Evolutionary conservation across 2,329 filamentous ascomycete genomes (phyloP).

Genomic region (Golovinomyces cichoracearum): DNA sequence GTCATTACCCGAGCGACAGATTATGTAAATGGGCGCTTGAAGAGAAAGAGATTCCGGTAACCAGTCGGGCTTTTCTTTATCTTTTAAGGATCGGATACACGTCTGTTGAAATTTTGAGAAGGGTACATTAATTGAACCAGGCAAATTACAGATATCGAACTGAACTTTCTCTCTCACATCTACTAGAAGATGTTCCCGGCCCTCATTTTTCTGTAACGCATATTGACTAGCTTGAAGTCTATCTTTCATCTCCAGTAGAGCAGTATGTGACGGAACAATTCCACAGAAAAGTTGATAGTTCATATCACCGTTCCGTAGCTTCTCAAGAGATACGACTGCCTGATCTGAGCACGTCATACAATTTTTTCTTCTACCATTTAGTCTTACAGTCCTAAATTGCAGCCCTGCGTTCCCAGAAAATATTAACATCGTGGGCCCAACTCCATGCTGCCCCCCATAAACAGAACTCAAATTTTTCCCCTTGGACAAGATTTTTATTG

Average conservation of each 20-base stretch:
- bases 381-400: constrained; percentile 47
- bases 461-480: constrained; percentile 5
- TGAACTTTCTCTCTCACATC: constrained; percentile 72
- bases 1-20: constrained; percentile 55
- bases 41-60: constrained; percentile 17
- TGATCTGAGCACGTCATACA: constrained; percentile 53
- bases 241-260: constrained; percentile 33
- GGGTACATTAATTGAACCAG: constrained; percentile 50
- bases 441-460: constrained; percentile 8
- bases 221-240: constrained; percentile 42
- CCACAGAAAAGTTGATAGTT: constrained; percentile 82
- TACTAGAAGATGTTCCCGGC: constrained; percentile 31
- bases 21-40: constrained; percentile 36
- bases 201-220: constrained; percentile 8
- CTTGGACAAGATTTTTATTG: constrained; percentile 50
- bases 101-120: constrained; percentile 26
- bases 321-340: constrained; percentile 34
- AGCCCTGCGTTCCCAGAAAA: constrained; percentile 27
- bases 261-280: constrained; percentile 22
- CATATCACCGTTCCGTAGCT: constrained; percentile 36
- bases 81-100: not conserved
- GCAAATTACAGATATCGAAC: constrained; percentile 52
- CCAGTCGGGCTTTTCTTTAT: constrained; percentile 13
- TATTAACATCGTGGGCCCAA: constrained; percentile 16
- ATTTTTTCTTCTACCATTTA: constrained; percentile 39